phyloP scores from a whole-genome alignment of 257 asterid species.

The Ajuga chamaepitys region DNA sequence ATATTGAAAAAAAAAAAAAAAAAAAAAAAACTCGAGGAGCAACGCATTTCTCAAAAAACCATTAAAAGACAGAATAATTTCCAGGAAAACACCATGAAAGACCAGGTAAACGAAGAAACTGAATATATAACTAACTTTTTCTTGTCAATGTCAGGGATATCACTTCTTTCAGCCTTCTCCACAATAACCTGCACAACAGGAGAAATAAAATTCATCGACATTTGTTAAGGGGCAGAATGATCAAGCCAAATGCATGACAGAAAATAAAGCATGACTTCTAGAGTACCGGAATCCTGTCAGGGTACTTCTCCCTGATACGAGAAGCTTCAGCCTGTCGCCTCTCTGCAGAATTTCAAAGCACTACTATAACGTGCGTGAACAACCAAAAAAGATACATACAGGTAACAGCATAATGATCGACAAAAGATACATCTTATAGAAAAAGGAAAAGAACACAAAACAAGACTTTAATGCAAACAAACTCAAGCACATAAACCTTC shows the following conservation, averaged over 20 bases:
- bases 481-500: background rate
- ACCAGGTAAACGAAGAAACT: background rate
- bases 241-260: background rate
- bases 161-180: slow-evolving; percentile 91
- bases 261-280: background rate
- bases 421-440: background rate
- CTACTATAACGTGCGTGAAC: background rate
- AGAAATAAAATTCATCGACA: background rate
- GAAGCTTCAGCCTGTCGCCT: slow-evolving; percentile 99
- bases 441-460: background rate
- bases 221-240: background rate
- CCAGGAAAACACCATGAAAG: background rate
- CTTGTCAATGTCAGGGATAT: slow-evolving; percentile 86
- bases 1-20: no score
- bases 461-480: background rate
- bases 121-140: slow-evolving; percentile 28
- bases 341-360: slow-evolving; percentile 39
- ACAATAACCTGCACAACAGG: slow-evolving; percentile 61
- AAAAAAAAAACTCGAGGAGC: background rate
- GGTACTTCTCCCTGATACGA: slow-evolving; percentile 98
- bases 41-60: background rate
- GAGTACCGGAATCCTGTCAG: slow-evolving; percentile 92
- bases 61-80: background rate
- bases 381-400: background rate
- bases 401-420: background rate